phyloP scores from a whole-genome alignment of 805 yeast species.

The Pichia nanzhaoensis region DNA sequence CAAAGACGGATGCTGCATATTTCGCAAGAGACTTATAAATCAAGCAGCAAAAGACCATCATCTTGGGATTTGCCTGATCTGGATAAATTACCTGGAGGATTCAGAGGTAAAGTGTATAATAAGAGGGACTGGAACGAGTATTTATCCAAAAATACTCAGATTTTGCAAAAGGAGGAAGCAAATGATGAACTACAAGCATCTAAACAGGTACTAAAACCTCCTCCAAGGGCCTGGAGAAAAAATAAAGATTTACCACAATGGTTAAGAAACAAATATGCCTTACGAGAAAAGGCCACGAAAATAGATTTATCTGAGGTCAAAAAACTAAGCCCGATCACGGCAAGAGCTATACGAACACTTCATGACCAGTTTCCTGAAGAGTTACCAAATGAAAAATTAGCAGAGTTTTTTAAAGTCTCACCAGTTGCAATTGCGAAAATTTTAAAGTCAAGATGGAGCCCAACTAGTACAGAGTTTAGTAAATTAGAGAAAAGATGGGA shows the following conservation, averaged over 20 bases:
- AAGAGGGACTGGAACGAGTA: constrained; percentile 23
- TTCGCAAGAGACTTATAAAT: background rate
- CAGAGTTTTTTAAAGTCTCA: constrained; percentile 59
- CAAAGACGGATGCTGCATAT: constrained; percentile 2
- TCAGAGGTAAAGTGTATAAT: constrained; percentile 30
- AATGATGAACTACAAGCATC: constrained; percentile 6
- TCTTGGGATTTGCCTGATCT: constrained; percentile 33
- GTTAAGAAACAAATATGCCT: constrained; percentile 60
- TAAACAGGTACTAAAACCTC: constrained; percentile 15
- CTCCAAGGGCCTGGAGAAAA: constrained; percentile 43
- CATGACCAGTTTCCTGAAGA: constrained; percentile 52
- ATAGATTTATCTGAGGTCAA: constrained; percentile 61
- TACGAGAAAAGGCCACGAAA: constrained; percentile 53
- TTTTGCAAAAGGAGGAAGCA: constrained; percentile 13
- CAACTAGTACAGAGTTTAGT: constrained; percentile 47
- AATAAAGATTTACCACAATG: constrained; percentile 49
- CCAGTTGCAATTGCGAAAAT: constrained; percentile 82
- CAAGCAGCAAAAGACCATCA: constrained; percentile 16
- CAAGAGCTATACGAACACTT: constrained; percentile 54
- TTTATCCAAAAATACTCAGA: constrained; percentile 18
- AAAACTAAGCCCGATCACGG: constrained; percentile 60
- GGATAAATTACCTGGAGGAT: constrained; percentile 29
- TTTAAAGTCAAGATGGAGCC: constrained; percentile 69
- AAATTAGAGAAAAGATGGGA: constrained; percentile 46
- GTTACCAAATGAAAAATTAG: constrained; percentile 50